Base-by-base conservation (phyloP, 192 early-diverging fungal species). In the Entomortierella chlamydospora region DNA sequence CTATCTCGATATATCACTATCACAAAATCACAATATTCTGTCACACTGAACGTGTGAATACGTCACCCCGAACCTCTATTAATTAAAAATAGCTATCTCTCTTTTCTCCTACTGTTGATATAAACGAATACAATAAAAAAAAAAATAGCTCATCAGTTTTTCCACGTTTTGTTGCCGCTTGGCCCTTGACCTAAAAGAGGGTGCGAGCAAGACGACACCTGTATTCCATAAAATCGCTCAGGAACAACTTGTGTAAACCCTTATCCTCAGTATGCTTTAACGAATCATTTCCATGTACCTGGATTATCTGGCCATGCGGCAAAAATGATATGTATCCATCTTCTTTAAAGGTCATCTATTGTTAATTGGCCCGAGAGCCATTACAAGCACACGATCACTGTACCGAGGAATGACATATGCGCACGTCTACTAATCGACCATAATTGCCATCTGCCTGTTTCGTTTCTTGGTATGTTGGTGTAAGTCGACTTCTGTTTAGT, bases 61-160 rank as follows among this genome's bases (percentile, higher is more conserved):
- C 45, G 45, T 47, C 45, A 47, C 45, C 2, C 15, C 15, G 20
- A 47, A 12, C 45, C 45, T 47, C 15, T 47, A 20, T 47, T 47
- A 47, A 12, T 20, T 17, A 37, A 37, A 37, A 37, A 10, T 47
- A 4, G 2, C 15, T 47, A 47, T 20, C 12, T 47, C 4, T 12
- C 45, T 47, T 20, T 47, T 47, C 45, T 47, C 5, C 2, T 20
- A 47, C 45, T 47, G 2, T 47, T 47, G 4, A 2, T 20, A 12
- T 20, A 47, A 47, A 41, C 6, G 13, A 47, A 47, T 47, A 12
- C 12, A 41, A 47, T 47, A 12, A 20, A 47, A 20, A 47, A 47
- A 47, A 47, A 47, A 47, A 47, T 47, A 47, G 45, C 45, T 47
- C 45, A 47, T 12, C 8, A 47, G 45, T 47, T 47, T 47, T 47